phyloP scores from a whole-genome alignment of 2,329 filamentous ascomycete species.

The Xylaria arbuscula region DNA sequence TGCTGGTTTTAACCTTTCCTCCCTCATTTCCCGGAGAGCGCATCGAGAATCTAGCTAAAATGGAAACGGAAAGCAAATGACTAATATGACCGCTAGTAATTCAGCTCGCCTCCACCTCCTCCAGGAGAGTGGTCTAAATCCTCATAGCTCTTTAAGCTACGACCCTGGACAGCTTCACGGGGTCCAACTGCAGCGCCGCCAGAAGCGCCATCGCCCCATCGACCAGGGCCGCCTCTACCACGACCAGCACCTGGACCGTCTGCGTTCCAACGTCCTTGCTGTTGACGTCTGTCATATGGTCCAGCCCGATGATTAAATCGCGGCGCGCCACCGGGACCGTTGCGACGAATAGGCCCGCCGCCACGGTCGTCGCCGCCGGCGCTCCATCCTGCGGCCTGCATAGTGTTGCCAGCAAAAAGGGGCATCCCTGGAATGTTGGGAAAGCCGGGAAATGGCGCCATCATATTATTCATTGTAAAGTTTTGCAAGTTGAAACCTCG shows the following conservation, averaged over 20 bases:
- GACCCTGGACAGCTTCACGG: constrained; percentile 89
- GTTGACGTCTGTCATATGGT: constrained; percentile 77
- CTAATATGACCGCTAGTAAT: constrained; percentile 71
- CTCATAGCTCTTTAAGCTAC: constrained; percentile 96
- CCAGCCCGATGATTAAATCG: constrained; percentile 73
- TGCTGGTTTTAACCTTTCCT: not conserved
- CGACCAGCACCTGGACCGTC: constrained; percentile 65
- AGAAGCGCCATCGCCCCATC: constrained; percentile 80
- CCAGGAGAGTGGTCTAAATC: constrained; percentile 89
- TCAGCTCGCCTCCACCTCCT: constrained; percentile 82
- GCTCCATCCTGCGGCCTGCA: constrained; percentile 61
- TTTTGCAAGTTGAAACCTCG: constrained; percentile 89
- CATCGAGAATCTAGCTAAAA: constrained; percentile 7
- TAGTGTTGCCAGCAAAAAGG: constrained; percentile 57
- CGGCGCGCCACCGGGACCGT: constrained; percentile 65
- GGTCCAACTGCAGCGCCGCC: constrained; percentile 83
- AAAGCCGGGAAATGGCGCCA: constrained; percentile 70
- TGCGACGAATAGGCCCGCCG: constrained; percentile 74
- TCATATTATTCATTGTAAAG: constrained; percentile 69
- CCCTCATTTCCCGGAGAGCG: not conserved
- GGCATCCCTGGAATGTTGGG: constrained; percentile 65
- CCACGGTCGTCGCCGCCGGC: constrained; percentile 65
- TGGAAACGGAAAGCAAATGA: constrained; percentile 12
- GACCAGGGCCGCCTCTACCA: constrained; percentile 62
- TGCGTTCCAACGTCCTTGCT: constrained; percentile 61